Conservation (phyloP, 2,329 filamentous ascomycete genomes). For the Ampelomyces quisqualis region DNA sequence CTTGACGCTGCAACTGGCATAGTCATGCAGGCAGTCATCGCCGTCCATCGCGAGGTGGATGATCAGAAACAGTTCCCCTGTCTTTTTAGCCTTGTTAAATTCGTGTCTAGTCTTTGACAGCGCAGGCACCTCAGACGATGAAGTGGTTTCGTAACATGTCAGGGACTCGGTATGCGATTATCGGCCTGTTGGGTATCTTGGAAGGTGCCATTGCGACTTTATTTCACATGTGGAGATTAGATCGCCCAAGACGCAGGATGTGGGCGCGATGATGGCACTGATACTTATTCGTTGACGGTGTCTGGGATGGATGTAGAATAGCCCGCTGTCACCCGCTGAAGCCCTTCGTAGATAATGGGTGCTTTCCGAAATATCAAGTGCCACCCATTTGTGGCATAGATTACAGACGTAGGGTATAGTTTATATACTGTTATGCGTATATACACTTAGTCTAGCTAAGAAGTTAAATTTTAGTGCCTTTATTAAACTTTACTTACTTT, state of each 20-base stretch:
- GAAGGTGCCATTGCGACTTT: constrained; percentile 19
- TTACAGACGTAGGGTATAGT: no score
- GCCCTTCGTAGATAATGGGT: no score
- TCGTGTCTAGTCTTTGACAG: constrained; percentile 40
- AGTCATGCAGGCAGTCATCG: constrained; percentile 86
- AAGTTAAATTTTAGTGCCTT: no score
- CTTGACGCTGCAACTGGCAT: constrained; percentile 73
- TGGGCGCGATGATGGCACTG: constrained; percentile 21
- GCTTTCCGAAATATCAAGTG: no score
- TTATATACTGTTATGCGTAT: no score
- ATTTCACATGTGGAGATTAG: constrained; percentile 33
- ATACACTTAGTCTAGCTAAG: no score
- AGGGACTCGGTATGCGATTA: constrained; percentile 41
- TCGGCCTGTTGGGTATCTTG: constrained; percentile 24
- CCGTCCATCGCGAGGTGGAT: constrained; percentile 78
- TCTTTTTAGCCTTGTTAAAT: constrained; percentile 51
- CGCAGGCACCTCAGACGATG: constrained; percentile 33
- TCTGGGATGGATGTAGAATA: no score
- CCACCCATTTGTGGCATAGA: no score
- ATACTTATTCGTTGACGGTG: no score
- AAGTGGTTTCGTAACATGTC: constrained; percentile 41
- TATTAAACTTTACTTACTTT: no score
- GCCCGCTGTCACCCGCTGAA: no score
- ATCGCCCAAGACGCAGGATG: constrained; percentile 39
- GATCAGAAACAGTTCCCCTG: constrained; percentile 66